A percentile compares a stretch with the other conserved stretches of the same genome.
phyloP scores from a whole-genome alignment of 2,329 filamentous ascomycete species.

The Apiospora kogelbergensis region DNA sequence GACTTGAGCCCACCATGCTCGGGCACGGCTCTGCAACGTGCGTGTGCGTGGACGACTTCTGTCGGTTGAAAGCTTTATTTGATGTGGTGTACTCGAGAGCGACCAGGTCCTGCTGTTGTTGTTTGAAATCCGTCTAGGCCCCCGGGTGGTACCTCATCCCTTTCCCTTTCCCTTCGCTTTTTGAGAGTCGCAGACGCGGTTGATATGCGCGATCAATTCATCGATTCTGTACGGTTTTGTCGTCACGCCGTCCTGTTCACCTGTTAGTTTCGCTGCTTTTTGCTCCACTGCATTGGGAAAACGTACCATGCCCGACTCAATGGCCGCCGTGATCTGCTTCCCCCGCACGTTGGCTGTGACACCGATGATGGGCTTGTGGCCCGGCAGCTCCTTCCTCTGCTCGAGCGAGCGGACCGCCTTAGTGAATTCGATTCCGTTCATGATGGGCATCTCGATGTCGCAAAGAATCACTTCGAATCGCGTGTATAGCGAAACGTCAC shows the following conservation, averaged over 20 bases:
- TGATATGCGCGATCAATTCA: slow-evolving; percentile 27
- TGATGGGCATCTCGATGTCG: slow-evolving; percentile 30
- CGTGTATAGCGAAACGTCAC: not conserved
- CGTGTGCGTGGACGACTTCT: too few species aligned
- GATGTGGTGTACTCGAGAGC: not conserved
- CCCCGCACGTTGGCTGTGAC: slow-evolving; percentile 29
- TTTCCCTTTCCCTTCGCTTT: not conserved
- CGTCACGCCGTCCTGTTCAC: slow-evolving; percentile 25
- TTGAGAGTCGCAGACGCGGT: slow-evolving; percentile 18
- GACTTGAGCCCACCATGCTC: too few species aligned
- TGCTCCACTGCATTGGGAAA: too few species aligned
- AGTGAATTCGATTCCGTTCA: slow-evolving; percentile 27
- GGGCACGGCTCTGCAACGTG: too few species aligned
- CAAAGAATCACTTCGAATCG: slow-evolving; percentile 26
- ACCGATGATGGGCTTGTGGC: slow-evolving; percentile 25
- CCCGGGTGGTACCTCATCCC: not conserved
- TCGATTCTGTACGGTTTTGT: slow-evolving; percentile 29
- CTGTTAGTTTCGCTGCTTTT: slow-evolving; percentile 7
- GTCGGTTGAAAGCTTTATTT: too few species aligned
- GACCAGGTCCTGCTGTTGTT: not conserved
- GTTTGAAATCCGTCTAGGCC: too few species aligned
- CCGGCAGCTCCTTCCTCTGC: slow-evolving; percentile 16
- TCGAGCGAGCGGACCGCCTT: slow-evolving; percentile 24
- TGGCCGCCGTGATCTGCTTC: slow-evolving; percentile 25
- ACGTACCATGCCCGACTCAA: slow-evolving; percentile 28